Evolutionary conservation across 768 basidiomycete genomes (phyloP).

Genomic region (Coprinopsis sp.): DNA sequence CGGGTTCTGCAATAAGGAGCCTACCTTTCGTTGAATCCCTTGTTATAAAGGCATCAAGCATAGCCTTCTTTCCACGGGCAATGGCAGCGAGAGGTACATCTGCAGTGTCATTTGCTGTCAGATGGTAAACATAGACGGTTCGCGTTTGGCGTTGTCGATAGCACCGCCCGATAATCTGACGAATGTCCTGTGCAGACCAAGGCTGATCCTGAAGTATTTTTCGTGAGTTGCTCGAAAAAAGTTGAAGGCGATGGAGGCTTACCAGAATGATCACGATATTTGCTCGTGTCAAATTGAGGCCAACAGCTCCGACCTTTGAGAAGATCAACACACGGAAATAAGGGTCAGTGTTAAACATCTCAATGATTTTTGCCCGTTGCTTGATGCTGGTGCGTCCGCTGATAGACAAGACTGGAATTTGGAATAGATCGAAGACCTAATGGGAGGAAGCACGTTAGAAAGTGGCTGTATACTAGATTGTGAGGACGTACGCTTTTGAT

Average conservation of each 20-base stretch:
- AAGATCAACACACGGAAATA: slow-evolving; percentile 16
- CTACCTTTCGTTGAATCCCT: too few relatives aligned
- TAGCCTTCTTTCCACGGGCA: slow-evolving; percentile 20
- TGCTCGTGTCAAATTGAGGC: slow-evolving; percentile 20
- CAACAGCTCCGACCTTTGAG: slow-evolving; percentile 19
- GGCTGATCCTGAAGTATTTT: slow-evolving; percentile 5
- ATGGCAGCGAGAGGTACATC: slow-evolving; percentile 20
- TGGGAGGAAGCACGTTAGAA: not conserved
- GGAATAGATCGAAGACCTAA: not conserved
- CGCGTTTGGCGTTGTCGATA: slow-evolving; percentile 3
- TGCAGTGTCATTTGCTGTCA: slow-evolving; percentile 20
- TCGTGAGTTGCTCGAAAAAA: not conserved
- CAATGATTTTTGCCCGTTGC: slow-evolving; percentile 11
- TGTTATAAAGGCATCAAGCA: slow-evolving; percentile 22
- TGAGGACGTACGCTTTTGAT: slow-evolving; percentile 15
- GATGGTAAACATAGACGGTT: slow-evolving; percentile 13
- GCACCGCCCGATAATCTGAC: slow-evolving; percentile 1
- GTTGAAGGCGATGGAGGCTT: slow-evolving; percentile 2
- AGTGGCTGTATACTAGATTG: not conserved
- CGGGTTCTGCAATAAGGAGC: too few relatives aligned
- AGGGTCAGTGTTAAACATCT: slow-evolving; percentile 9
- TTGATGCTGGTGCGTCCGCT: slow-evolving; percentile 12
- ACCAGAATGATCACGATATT: slow-evolving; percentile 21
- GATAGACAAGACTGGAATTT: slow-evolving; percentile 5
- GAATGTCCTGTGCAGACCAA: slow-evolving; percentile 7